A percentile compares a stretch with the other conserved stretches of the same genome.
These are phyloP conservation scores for Lagerstroemia speciosa DNA, from an alignment of 345 rosid species.

Conservation along the genomic window DNA sequence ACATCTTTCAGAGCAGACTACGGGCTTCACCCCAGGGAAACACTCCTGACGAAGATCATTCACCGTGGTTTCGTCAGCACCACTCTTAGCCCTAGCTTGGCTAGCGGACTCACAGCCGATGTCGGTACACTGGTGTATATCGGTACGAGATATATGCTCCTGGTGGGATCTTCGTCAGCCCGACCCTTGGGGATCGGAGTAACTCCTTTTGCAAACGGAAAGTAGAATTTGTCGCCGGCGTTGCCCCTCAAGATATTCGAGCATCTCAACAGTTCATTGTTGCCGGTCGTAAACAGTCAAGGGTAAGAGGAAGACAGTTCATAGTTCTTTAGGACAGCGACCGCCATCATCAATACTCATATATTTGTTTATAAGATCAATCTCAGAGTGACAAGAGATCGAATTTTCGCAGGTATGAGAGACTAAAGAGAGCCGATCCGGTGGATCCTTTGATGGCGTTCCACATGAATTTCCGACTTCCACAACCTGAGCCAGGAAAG, in stretches of 20 bases:
- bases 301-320: neutral
- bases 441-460: neutral
- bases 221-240: neutral
- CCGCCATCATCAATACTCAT: too few relatives aligned
- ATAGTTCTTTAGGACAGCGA: too few relatives aligned
- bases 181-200: neutral
- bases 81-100: neutral
- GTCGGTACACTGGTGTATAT: neutral
- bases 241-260: neutral
- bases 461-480: neutral
- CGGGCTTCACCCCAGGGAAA: neutral
- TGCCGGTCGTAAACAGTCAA: neutral
- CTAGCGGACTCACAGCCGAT: neutral
- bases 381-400: too few relatives aligned
- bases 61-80: neutral
- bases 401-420: neutral
- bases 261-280: neutral
- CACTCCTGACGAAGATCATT: neutral
- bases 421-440: neutral
- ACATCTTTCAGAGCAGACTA: neutral
- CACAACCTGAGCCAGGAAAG: neutral
- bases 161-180: neutral
- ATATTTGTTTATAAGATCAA: too few relatives aligned
- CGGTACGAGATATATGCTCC: slow-evolving; percentile 1
- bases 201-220: neutral